phyloP scores from a whole-genome alignment of 2,329 filamentous ascomycete genomes.

The Zymoseptoria passerinii region DNA sequence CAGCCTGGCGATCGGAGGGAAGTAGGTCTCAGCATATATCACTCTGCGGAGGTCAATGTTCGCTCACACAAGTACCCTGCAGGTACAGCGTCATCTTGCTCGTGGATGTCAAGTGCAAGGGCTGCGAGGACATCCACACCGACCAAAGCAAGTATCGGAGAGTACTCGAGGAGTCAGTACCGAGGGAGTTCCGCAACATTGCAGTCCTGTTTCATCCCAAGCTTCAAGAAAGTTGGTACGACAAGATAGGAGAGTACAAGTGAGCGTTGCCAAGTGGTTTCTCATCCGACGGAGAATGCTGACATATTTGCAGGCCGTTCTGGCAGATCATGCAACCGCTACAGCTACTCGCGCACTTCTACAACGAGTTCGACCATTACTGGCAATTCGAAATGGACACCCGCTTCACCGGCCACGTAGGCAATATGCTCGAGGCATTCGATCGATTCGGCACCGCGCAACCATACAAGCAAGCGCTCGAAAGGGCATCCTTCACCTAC shows the following conservation, averaged over 20 bases:
- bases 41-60: neutral
- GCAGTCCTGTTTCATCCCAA: conserved; percentile 63
- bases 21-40: conserved; percentile 8
- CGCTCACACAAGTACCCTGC: neutral
- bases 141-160: conserved; percentile 49
- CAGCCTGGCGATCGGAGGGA: conserved; percentile 34
- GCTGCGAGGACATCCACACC: conserved; percentile 48
- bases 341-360: conserved; percentile 64
- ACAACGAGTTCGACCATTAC: conserved; percentile 68
- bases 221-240: conserved; percentile 40
- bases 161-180: conserved; percentile 54
- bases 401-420: conserved; percentile 67
- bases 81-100: conserved; percentile 36
- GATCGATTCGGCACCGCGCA: conserved; percentile 44
- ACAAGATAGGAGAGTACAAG: conserved; percentile 36
- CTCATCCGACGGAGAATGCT: neutral
- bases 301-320: conserved; percentile 22
- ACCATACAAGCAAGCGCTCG: conserved; percentile 48
- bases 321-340: conserved; percentile 58
- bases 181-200: conserved; percentile 59
- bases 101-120: conserved; percentile 43
- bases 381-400: conserved; percentile 81
- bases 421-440: conserved; percentile 62
- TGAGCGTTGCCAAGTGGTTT: neutral
- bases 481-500: conserved; percentile 47